Conservation (phyloP, 306 rosid genomes). For the Arachis stenosperma region DNA sequence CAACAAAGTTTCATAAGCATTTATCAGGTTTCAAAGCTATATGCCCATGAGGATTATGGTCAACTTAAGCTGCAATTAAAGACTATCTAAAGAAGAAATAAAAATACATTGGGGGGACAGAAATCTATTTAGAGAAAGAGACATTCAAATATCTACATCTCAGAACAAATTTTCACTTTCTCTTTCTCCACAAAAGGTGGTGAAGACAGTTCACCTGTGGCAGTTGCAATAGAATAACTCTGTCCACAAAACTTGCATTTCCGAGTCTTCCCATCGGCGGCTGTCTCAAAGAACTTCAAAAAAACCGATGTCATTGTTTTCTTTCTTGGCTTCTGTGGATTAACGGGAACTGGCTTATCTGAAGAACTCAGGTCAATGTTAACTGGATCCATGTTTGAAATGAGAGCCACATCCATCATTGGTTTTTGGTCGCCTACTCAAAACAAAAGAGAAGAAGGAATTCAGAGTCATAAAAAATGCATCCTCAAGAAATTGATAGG, state of each 20-base stretch:
- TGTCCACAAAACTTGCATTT: constrained; percentile 97
- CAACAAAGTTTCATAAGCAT: constrained; percentile 6
- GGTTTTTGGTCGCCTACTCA: constrained; percentile 77
- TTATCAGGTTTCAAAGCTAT: constrained; percentile 10
- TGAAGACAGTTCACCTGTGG: constrained; percentile 66
- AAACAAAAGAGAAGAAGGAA: constrained; percentile 19
- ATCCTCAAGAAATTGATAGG: constrained; percentile 24
- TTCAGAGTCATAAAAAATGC: constrained; percentile 28
- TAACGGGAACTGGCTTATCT: constrained; percentile 59
- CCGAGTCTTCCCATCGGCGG: constrained; percentile 82
- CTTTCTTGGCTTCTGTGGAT: constrained; percentile 77
- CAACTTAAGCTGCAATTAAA: background rate
- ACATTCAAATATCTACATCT: too few species aligned
- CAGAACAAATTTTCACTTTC: too few species aligned
- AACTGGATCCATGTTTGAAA: constrained; percentile 65
- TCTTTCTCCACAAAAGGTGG: background rate
- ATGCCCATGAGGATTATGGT: background rate
- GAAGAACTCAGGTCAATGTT: constrained; percentile 70
- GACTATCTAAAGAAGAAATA: too few species aligned
- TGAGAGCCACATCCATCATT: constrained; percentile 67
- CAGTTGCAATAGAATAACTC: constrained; percentile 89
- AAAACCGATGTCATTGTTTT: constrained; percentile 96
- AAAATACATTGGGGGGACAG: too few species aligned
- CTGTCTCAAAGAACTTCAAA: constrained; percentile 93
- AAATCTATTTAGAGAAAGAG: too few species aligned